Evolutionary conservation across 2,329 filamentous ascomycete species (phyloP).

Genomic region (Parafenestella ontariensis): DNA sequence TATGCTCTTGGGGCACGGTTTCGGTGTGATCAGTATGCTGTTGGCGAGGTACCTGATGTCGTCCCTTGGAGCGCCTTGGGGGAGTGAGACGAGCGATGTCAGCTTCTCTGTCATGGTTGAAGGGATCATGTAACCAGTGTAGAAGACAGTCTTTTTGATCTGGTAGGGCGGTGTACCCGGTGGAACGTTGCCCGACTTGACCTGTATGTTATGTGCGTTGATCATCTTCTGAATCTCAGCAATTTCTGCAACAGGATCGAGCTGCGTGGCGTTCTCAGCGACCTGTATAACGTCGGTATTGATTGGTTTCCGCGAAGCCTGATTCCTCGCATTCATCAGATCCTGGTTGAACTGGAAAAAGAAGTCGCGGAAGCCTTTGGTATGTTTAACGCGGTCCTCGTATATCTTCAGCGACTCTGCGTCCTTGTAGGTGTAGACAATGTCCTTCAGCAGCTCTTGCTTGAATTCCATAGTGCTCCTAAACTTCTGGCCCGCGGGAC

Average conservation of each 20-base stretch:
- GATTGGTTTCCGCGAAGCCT: conserved; percentile 69
- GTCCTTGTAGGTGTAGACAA: conserved; percentile 84
- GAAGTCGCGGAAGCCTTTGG: conserved; percentile 84
- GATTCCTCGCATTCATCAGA: conserved; percentile 52
- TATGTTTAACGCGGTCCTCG: conserved; percentile 69
- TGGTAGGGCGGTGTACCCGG: conserved; percentile 61
- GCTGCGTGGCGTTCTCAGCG: conserved; percentile 72
- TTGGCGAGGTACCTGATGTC: conserved; percentile 86
- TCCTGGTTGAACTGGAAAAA: conserved; percentile 77
- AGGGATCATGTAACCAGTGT: conserved; percentile 87
- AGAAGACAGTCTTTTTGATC: conserved; percentile 88
- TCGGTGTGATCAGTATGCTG: conserved; percentile 87
- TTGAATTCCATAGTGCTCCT: conserved; percentile 90
- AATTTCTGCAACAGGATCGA: conserved; percentile 81
- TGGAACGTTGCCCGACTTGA: conserved; percentile 57
- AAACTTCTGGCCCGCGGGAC: conserved; percentile 81
- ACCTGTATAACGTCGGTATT: conserved; percentile 85
- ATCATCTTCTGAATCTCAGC: conserved; percentile 88
- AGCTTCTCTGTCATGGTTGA: conserved; percentile 75
- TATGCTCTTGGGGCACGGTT: conserved; percentile 73
- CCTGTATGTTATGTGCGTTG: conserved; percentile 78
- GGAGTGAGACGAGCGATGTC: conserved; percentile 71
- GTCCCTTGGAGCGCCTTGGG: conserved; percentile 66
- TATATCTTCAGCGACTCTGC: conserved; percentile 81
- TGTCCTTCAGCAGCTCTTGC: conserved; percentile 77